These are phyloP conservation scores for Circinella minor DNA, from an alignment of 371 early-diverging fungal genomes.

Conservation along the genomic window DNA sequence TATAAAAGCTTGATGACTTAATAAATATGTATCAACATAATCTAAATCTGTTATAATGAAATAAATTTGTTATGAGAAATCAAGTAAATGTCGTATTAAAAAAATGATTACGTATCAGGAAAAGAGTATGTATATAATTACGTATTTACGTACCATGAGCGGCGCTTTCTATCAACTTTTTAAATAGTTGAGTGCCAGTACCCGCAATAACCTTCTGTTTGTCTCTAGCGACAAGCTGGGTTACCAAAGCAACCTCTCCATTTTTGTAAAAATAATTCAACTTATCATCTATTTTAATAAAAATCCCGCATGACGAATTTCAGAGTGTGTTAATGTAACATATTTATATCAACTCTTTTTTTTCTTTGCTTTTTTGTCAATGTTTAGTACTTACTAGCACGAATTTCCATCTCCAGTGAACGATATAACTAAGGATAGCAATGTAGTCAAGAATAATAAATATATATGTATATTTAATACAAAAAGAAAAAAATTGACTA, in stretches of 20 bases:
- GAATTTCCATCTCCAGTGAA: neutral
- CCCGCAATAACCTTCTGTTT: slow-evolving; percentile 65
- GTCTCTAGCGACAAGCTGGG: slow-evolving; percentile 27
- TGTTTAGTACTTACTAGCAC: neutral
- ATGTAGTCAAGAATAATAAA: neutral
- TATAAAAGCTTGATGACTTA: slow-evolving; percentile 63
- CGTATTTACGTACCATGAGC: slow-evolving; percentile 52
- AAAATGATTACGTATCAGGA: too few species aligned
- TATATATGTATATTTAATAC: neutral
- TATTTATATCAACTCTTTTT: too few species aligned
- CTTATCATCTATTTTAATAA: neutral
- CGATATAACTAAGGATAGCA: neutral
- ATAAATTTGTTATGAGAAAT: neutral
- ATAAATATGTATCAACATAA: slow-evolving; percentile 65
- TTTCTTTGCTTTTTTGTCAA: too few species aligned
- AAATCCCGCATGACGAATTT: too few species aligned
- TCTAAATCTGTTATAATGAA: slow-evolving; percentile 46
- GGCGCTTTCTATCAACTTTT: slow-evolving; percentile 64
- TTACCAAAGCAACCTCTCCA: slow-evolving; percentile 24
- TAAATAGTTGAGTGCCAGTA: slow-evolving; percentile 54
- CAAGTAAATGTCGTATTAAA: neutral
- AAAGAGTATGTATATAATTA: neutral
- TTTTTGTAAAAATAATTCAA: slow-evolving; percentile 7
- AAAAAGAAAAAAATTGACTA: neutral
- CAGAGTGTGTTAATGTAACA: too few species aligned